Base-by-base conservation (phyloP, 352 stramenopile species). In the Globisporangium acanthophoron region DNA sequence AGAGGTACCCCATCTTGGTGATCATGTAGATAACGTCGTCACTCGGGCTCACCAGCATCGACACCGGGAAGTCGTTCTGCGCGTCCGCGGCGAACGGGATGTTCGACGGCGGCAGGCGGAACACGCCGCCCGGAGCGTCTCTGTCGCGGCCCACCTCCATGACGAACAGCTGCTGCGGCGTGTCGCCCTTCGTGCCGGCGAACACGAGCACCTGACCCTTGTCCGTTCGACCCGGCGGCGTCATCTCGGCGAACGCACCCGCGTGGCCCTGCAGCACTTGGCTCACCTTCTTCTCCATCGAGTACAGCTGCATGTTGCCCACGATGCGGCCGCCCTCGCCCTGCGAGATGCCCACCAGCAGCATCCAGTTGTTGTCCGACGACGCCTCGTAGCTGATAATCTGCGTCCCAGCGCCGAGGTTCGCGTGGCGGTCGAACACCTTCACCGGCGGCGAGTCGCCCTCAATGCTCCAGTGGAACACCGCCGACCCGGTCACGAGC, bases 301-400 rank as follows among this genome's bases (percentile, higher is more conserved):
- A 98, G 81, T 98, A 99, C 18, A 99, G 82, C 73, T 99, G 97
- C 96, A 99, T 99, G 74, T 97, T 99, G 54, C 97, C 97, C 64
- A 88, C 83, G 58, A 99, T 98, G 45, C 89, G 87, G 37, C 96
- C 96, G 11, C 87, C 89, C 15, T 94, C 86, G 56, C 94, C 96
- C 61, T 98, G 96, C 43, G 85, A 91, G 64, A 99, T 99, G 50
- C 97, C 97, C 20, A 98, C 94, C 5, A 99, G 76, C 29, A 99
- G 79, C 76, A 98, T 97, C 98, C 97, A 99, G 73, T 99, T 98
- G 54, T 87, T 87, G 76, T 99, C 97, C 5, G 80, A 80, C 58
- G 92, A 98, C 29, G 98, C 97, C 62, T 98, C 87, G 80, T 99
- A 99, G 73, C 98, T 99, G 80, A 99, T 99, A 67, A 99, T 99